A percentile compares a stretch with the other conserved stretches of the same genome.
Conservation (phyloP, 768 basidiomycete genomes). For the Saitozyma podzolica region DNA sequence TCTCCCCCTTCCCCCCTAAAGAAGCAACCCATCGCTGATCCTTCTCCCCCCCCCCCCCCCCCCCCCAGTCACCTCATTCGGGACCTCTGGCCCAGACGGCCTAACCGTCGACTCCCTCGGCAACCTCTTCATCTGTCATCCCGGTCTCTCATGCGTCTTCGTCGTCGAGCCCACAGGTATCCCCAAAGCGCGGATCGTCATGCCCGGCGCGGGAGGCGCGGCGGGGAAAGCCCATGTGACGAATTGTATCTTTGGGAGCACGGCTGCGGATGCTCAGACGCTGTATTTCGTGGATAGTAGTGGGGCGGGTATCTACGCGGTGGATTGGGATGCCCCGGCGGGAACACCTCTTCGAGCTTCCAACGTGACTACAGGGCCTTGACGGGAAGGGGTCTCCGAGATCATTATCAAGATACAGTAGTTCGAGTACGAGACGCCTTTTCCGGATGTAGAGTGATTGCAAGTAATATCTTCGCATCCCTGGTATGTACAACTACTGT, state of each 20-base stretch:
- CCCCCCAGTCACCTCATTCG: constrained; percentile 22
- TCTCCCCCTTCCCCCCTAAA: no score
- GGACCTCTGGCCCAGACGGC: constrained; percentile 24
- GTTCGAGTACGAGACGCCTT: no score
- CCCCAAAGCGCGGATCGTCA: constrained; percentile 21
- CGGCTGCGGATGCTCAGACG: constrained; percentile 13
- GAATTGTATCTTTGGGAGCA: constrained; percentile 29
- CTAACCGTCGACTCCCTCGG: constrained; percentile 22
- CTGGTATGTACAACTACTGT: no score
- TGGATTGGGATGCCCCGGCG: constrained; percentile 23
- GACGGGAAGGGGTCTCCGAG: no score
- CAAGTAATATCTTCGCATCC: no score
- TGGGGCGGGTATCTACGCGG: constrained; percentile 12
- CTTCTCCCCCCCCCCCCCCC: no score
- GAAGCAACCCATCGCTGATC: no score
- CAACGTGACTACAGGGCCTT: no score
- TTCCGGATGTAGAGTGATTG: no score
- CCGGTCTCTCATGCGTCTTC: constrained; percentile 21
- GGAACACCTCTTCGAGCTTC: constrained; percentile 11
- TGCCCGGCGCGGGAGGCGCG: not conserved
- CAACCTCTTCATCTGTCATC: constrained; percentile 31
- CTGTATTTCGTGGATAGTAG: constrained; percentile 20
- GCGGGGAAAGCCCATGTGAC: constrained; percentile 8
- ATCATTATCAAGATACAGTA: no score
- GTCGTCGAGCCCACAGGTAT: constrained; percentile 16